Percentiles rank a stretch among this genome's conserved stretches.
These are phyloP conservation scores for Phaeosphaeria sp. DNA, from an alignment of 2,329 filamentous ascomycete genomes.

Conservation along the genomic window DNA sequence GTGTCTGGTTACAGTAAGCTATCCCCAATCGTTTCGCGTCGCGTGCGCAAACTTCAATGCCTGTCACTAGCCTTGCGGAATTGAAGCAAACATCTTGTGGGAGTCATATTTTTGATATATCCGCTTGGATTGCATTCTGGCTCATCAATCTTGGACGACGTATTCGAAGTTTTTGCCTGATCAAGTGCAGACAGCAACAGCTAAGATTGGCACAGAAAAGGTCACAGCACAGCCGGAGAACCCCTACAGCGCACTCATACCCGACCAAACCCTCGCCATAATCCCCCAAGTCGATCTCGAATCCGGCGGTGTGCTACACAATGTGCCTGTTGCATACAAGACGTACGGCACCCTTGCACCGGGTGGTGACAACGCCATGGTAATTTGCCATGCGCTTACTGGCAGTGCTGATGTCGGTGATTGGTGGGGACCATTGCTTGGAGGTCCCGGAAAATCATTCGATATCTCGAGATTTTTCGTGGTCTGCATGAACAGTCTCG, in stretches of 20 bases:
- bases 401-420: constrained; percentile 85
- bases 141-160: not conserved
- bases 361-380: constrained; percentile 66
- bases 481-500: constrained; percentile 84
- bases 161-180: not conserved
- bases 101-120: not conserved
- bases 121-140: not conserved
- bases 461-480: constrained; percentile 85
- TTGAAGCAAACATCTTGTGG: not conserved
- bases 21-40: not conserved
- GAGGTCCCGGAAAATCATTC: constrained; percentile 78
- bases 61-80: not conserved
- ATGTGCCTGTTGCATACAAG: constrained; percentile 73
- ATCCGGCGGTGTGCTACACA: constrained; percentile 81
- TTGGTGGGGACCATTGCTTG: constrained; percentile 87
- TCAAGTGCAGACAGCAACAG: constrained; percentile 10
- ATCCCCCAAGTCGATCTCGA: constrained; percentile 92
- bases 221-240: constrained; percentile 80
- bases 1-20: not conserved
- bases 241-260: constrained; percentile 84
- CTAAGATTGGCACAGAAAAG: constrained; percentile 40
- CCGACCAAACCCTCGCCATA: constrained; percentile 85
- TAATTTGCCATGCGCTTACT: constrained; percentile 83
- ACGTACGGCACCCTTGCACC: constrained; percentile 65
- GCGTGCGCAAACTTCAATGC: not conserved